Evolutionary conservation across 805 yeast species (phyloP).

Genomic region (Kregervanrija fluxuum): DNA sequence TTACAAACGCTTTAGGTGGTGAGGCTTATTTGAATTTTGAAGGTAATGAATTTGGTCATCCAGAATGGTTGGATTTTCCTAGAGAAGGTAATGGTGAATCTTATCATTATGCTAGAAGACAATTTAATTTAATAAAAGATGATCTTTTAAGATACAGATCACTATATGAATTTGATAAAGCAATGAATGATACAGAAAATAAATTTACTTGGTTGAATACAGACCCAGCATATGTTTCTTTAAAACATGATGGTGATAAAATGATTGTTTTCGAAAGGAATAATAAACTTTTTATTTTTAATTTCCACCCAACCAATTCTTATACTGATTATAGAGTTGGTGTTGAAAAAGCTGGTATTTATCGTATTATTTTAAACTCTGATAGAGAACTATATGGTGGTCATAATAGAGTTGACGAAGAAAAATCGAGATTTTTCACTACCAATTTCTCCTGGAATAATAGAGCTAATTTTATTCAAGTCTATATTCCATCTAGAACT

Average conservation of each 20-base stretch:
- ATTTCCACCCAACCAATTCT: constrained; percentile 81
- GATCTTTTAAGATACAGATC: constrained; percentile 70
- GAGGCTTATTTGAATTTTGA: constrained; percentile 94
- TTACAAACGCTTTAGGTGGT: constrained; percentile 91
- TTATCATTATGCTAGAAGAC: constrained; percentile 92
- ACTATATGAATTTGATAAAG: constrained; percentile 75
- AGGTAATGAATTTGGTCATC: constrained; percentile 98
- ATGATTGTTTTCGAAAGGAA: constrained; percentile 84
- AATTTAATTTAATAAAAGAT: constrained; percentile 81
- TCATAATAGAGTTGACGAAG: constrained; percentile 60
- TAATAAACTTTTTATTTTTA: constrained; percentile 77
- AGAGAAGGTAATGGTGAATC: constrained; percentile 81
- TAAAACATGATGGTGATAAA: constrained; percentile 86
- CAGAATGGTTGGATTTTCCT: constrained; percentile 98
- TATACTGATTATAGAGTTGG: constrained; percentile 86
- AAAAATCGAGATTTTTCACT: constrained; percentile 52
- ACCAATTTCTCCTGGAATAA: constrained; percentile 75
- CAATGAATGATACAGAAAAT: constrained; percentile 72
- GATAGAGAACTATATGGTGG: constrained; percentile 77
- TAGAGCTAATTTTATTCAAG: constrained; percentile 68
- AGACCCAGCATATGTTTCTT: constrained; percentile 75
- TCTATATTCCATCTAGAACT: constrained; percentile 73
- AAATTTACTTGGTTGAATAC: constrained; percentile 62
- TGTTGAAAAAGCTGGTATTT: constrained; percentile 72
- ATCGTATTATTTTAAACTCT: constrained; percentile 66